These are phyloP conservation scores for Sclerotinia nivalis DNA, from an alignment of 2,329 filamentous ascomycete species.

Conservation along the genomic window DNA sequence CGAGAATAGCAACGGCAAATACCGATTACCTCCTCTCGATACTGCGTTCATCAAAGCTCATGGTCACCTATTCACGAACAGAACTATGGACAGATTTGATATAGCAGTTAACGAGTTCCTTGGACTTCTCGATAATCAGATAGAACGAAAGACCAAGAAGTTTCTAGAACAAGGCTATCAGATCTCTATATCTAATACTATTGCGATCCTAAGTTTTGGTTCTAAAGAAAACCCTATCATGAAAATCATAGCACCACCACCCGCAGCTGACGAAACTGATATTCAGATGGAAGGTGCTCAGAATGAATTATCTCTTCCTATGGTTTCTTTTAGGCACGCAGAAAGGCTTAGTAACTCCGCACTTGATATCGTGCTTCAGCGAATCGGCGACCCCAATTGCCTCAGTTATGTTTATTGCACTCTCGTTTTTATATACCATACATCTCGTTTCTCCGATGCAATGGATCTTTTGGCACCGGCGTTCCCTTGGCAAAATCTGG, in stretches of 20 bases:
- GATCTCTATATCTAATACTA: constrained; percentile 52
- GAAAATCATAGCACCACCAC: constrained; percentile 28
- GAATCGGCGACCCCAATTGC: constrained; percentile 33
- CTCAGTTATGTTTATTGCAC: constrained; percentile 32
- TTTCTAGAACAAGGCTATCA: constrained; percentile 53
- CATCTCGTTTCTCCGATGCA: constrained; percentile 26
- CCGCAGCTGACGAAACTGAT: constrained; percentile 19
- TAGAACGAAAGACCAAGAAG: constrained; percentile 51
- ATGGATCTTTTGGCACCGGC: constrained; percentile 25
- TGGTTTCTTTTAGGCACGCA: constrained; percentile 27
- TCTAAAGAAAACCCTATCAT: constrained; percentile 37
- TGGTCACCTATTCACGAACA: constrained; percentile 61
- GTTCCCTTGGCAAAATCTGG: constrained; percentile 31
- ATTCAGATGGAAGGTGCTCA: constrained; percentile 21
- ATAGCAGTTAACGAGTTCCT: constrained; percentile 52
- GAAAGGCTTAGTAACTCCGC: constrained; percentile 26
- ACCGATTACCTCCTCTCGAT: constrained; percentile 51
- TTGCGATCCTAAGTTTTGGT: constrained; percentile 39
- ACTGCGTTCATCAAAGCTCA: constrained; percentile 63
- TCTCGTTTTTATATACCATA: constrained; percentile 30
- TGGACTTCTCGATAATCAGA: constrained; percentile 55
- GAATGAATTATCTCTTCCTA: constrained; percentile 3
- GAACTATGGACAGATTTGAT: constrained; percentile 50
- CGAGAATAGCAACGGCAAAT: constrained; percentile 42
- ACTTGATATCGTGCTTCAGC: constrained; percentile 27